Base-by-base conservation (phyloP, 768 basidiomycete species). In the Phaeotremella skinneri region DNA sequence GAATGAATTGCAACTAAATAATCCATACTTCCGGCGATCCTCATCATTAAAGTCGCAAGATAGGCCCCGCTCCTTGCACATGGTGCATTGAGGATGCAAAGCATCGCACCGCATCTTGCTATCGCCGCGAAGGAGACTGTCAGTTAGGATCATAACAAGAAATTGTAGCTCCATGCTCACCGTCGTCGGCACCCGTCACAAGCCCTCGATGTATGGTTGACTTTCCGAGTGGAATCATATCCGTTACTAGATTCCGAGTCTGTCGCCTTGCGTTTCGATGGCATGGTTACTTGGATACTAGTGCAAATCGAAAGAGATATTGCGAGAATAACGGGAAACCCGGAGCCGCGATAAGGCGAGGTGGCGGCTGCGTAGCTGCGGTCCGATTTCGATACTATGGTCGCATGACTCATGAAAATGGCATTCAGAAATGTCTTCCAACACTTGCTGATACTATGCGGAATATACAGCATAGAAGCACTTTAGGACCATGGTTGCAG, bases 41-140 rank as follows among this genome's bases (percentile, higher is more conserved):
- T 63, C 62, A 29, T 63, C 62, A 34, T 59, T 63, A 53, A 59
- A 63, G 20, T 63, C 52, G 43, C 62, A 63, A 26, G 50, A 32
- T 27, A 45, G 23, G 16, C 42, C 32, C 41, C 62, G 29, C 2
- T 59, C 56, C 14, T 21, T 59, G 34, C 62, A 63, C n/a, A 52
- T 53, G 11, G 30, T 32, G 30, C 62, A 63, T 23, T 32, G 57
- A 1, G 62, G 62, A 23, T 48, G 25, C 20, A 21, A 16, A 6
- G 57, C 62, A 56, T 63, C 62, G 30, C 62, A 63, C 42, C 62
- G 32, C 31, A 63, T 63, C 41, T 63, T 63, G 9, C 62, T 63
- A n/a, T 17, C 17, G 7, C 2, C 31, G 41, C 21, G n/a, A 29
- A 43, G 34, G 41, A 52, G 17, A 49, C 7, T 21, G 6, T 11